Evolutionary conservation across 768 basidiomycete species (phyloP).

Genomic region (Lactarius tabidus): DNA sequence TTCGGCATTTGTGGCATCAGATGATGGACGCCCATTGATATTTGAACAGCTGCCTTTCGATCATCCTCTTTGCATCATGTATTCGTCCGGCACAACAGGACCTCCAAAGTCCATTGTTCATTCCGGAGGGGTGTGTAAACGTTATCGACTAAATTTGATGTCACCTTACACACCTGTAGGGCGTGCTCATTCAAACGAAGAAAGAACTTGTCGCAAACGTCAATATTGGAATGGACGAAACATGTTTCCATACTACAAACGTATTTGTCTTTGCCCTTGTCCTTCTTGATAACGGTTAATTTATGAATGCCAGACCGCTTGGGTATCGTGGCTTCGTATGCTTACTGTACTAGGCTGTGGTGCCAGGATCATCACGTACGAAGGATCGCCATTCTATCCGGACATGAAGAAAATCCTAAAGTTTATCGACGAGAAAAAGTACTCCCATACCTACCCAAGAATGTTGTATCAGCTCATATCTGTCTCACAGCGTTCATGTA

Average conservation of each 20-base stretch:
- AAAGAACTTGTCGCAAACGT: slow-evolving; percentile 51
- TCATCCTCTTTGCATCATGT: slow-evolving; percentile 78
- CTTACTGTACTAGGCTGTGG: slow-evolving; percentile 50
- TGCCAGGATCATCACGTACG: slow-evolving; percentile 52
- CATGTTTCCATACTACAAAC: slow-evolving; percentile 72
- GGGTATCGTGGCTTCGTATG: slow-evolving; percentile 84
- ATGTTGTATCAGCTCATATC: neutral
- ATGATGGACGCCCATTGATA: slow-evolving; percentile 46
- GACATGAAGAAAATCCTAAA: slow-evolving; percentile 49
- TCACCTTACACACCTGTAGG: slow-evolving; percentile 40
- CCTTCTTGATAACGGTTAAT: neutral
- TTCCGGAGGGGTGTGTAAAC: slow-evolving; percentile 55
- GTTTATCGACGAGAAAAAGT: slow-evolving; percentile 57
- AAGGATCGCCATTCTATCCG: slow-evolving; percentile 68
- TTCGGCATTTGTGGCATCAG: slow-evolving; percentile 49
- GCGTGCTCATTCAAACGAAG: slow-evolving; percentile 64
- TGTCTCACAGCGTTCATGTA: slow-evolving; percentile 34
- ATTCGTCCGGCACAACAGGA: slow-evolving; percentile 85
- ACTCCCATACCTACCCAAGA: neutral
- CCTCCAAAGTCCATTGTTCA: slow-evolving; percentile 84
- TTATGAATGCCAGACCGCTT: slow-evolving; percentile 51
- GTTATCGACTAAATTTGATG: neutral
- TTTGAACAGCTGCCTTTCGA: slow-evolving; percentile 75
- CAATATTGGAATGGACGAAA: slow-evolving; percentile 45
- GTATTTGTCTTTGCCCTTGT: slow-evolving; percentile 34